Evolutionary conservation across 768 basidiomycete species (phyloP).

Genomic region (Mycena metata): DNA sequence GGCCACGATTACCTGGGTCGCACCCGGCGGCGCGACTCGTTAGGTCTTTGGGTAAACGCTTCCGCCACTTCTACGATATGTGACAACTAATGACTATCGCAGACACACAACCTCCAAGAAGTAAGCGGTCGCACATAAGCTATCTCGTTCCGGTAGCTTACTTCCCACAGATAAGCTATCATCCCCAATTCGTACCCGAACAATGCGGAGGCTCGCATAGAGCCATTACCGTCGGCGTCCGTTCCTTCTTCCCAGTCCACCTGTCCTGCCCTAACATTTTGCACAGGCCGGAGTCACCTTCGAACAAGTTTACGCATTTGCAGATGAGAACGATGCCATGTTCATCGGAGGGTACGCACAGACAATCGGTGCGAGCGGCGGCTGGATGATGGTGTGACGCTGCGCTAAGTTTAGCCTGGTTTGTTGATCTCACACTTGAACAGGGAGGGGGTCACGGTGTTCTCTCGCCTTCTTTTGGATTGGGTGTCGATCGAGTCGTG

Average conservation of each 20-base stretch:
- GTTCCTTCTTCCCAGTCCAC: neutral
- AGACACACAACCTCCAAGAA: conserved; percentile 31
- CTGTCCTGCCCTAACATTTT: neutral
- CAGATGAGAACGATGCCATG: conserved; percentile 33
- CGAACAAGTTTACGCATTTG: conserved; percentile 35
- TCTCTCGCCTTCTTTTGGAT: conserved; percentile 48
- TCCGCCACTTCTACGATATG: neutral
- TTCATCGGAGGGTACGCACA: conserved; percentile 36
- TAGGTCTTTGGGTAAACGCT: conserved; percentile 41
- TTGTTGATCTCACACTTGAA: conserved; percentile 24
- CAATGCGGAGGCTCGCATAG: neutral
- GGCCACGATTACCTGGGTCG: conserved; percentile 47
- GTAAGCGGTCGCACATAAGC: no score
- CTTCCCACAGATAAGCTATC: neutral
- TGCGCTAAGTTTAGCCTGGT: no score
- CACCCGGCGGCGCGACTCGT: conserved; percentile 38
- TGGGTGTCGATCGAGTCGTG: conserved; percentile 47
- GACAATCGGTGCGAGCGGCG: conserved; percentile 50
- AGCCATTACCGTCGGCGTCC: neutral
- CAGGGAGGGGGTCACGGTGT: conserved; percentile 53
- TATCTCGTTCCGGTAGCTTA: no score
- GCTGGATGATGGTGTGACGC: conserved; percentile 43
- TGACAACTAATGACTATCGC: no score
- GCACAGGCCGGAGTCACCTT: conserved; percentile 31
- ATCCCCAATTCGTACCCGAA: neutral